Evolutionary conservation across 176 grass and related monocot genomes (phyloP).

Genomic region (Melocanna baccifera): DNA sequence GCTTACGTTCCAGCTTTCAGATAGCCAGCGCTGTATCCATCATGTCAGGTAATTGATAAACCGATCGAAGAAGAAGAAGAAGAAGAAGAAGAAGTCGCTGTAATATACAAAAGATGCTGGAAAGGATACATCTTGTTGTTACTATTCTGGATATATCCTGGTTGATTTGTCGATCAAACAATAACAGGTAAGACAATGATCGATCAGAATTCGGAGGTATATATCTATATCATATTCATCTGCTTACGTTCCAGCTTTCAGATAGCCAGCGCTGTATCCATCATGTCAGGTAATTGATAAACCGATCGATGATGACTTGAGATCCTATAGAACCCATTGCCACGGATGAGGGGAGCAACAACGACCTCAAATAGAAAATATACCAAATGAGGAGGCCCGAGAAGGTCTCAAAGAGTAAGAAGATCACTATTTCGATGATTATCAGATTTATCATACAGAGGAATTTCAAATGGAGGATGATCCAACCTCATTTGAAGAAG

Average conservation of each 20-base stretch:
- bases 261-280: too few relatives aligned
- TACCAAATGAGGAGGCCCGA: too few relatives aligned
- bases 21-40: background rate
- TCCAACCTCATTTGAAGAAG: too few relatives aligned
- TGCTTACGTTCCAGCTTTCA: background rate
- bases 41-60: background rate
- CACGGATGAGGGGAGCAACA: too few relatives aligned
- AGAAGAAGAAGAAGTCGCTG: background rate
- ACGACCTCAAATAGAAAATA: too few relatives aligned
- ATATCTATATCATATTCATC: background rate
- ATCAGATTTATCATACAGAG: too few relatives aligned
- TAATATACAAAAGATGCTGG: background rate
- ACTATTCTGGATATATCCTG: background rate
- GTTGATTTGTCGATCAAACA: background rate
- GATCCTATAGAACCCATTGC: too few relatives aligned
- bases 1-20: background rate
- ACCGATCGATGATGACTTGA: too few relatives aligned
- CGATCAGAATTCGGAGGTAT: background rate
- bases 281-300: background rate
- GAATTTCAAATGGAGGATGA: too few relatives aligned
- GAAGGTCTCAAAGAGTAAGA: too few relatives aligned
- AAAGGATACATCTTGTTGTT: background rate
- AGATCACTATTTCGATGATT: too few relatives aligned
- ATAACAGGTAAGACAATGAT: background rate
- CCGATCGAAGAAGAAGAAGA: background rate